Conservation (phyloP, 129 eudicot genomes). For the Flaveria trinervia region DNA sequence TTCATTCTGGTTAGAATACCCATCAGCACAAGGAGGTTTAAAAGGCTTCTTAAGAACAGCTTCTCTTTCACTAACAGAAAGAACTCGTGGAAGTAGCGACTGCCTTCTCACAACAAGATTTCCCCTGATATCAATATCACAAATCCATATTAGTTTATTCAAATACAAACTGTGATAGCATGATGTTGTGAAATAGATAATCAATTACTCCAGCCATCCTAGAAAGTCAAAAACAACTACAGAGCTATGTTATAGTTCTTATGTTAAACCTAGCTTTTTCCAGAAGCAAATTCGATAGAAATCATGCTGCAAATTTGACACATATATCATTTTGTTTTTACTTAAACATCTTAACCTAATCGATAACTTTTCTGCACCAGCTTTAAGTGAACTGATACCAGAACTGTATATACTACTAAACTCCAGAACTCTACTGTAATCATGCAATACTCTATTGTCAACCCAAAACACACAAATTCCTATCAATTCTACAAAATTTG, state of each 20-base stretch:
- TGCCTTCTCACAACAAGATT: conserved; percentile 80
- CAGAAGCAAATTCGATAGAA: neutral
- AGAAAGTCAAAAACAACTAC: neutral
- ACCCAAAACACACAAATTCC: conserved; percentile 14
- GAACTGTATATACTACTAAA: neutral
- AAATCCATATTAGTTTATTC: conserved; percentile 20
- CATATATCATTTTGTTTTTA: neutral
- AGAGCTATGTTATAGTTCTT: neutral
- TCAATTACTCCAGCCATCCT: conserved; percentile 13
- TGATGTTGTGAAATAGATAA: conserved; percentile 5
- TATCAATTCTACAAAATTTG: neutral
- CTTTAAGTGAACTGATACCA: neutral
- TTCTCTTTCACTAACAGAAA: conserved; percentile 75
- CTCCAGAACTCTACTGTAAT: neutral
- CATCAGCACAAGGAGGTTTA: conserved; percentile 76
- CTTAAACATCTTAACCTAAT: neutral
- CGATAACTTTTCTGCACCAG: neutral
- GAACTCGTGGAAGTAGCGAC: conserved; percentile 82
- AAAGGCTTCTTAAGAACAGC: conserved; percentile 81
- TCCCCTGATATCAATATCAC: conserved; percentile 53
- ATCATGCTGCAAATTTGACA: neutral
- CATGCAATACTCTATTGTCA: conserved; percentile 7
- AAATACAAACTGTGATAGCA: neutral
- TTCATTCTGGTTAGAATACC: conserved; percentile 59
- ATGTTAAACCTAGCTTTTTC: conserved; percentile 9